Evolutionary conservation across 345 rosid genomes (phyloP).

Genomic region (Eucalyptus regnans): DNA sequence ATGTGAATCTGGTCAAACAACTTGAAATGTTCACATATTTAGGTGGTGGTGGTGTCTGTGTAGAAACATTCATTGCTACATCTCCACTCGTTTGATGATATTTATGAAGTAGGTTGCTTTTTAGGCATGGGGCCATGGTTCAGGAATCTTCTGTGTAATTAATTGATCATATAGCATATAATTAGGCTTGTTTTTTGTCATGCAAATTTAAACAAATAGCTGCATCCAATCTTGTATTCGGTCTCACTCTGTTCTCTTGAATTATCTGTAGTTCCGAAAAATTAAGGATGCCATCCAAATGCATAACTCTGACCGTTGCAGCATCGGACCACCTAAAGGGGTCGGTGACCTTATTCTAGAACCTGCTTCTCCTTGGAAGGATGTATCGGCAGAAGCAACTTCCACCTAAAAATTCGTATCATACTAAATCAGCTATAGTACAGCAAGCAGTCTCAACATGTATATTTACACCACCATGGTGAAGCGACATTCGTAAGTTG

Average conservation of each 20-base stretch:
- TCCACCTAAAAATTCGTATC: background rate
- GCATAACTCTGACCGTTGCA: constrained; percentile 55
- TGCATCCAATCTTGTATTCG: background rate
- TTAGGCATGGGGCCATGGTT: background rate
- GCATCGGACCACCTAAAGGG: constrained; percentile 42
- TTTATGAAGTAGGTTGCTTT: background rate
- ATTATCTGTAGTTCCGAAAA: constrained; percentile 66
- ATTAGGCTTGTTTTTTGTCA: background rate
- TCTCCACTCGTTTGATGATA: background rate
- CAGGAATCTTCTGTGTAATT: background rate
- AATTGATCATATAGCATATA: background rate
- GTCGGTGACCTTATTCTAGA: constrained; percentile 52
- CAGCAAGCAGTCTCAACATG: background rate
- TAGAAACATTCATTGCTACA: background rate
- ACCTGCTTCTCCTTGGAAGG: constrained; percentile 17
- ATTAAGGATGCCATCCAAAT: constrained; percentile 66
- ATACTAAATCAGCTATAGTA: background rate
- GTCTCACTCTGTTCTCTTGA: background rate
- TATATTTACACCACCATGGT: background rate
- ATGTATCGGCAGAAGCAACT: background rate
- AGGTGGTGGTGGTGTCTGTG: background rate
- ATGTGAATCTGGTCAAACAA: background rate
- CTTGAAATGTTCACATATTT: background rate
- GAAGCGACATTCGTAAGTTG: background rate
- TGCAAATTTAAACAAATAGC: background rate